Percentiles rank a stretch among this genome's conserved stretches.
phyloP scores from a whole-genome alignment of 2,329 filamentous ascomycete species.

The Venturia effusa region DNA sequence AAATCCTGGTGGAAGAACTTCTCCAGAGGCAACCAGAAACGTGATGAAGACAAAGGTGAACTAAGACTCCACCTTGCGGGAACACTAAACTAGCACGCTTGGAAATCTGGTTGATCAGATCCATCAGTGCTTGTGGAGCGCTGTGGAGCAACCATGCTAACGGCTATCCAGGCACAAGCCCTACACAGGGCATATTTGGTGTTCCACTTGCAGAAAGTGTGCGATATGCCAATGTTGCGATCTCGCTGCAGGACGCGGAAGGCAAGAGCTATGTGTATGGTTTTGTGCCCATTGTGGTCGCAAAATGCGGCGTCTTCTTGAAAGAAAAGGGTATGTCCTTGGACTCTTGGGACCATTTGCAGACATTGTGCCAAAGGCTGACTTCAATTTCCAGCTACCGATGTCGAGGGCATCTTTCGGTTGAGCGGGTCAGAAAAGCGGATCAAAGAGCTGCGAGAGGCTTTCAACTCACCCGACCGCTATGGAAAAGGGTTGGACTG shows the following conservation, averaged over 20 bases:
- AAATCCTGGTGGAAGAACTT: conserved; percentile 98
- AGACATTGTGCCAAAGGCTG: neutral
- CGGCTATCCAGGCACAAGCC: neutral
- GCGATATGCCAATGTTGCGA: conserved; percentile 94
- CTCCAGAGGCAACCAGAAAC: conserved; percentile 55
- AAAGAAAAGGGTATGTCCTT: conserved; percentile 81
- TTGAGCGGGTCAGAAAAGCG: conserved; percentile 93
- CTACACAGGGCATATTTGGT: conserved; percentile 70
- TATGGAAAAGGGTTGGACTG: conserved; percentile 96
- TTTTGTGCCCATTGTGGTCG: conserved; percentile 95
- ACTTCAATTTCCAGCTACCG: conserved; percentile 54
- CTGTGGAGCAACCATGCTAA: neutral
- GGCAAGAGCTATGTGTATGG: conserved; percentile 96
- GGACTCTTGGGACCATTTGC: neutral
- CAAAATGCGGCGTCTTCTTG: conserved; percentile 92
- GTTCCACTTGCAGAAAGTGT: conserved; percentile 90
- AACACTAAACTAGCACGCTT: neutral
- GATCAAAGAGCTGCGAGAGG: conserved; percentile 87
- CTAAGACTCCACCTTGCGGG: conserved; percentile 6
- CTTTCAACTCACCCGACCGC: conserved; percentile 88
- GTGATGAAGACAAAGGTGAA: conserved; percentile 53
- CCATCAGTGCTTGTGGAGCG: neutral
- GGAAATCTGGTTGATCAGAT: neutral
- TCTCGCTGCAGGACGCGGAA: conserved; percentile 85
- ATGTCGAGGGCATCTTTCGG: conserved; percentile 92